phyloP scores from a whole-genome alignment of 176 grass and related monocot species.

The Oryza punctata region DNA sequence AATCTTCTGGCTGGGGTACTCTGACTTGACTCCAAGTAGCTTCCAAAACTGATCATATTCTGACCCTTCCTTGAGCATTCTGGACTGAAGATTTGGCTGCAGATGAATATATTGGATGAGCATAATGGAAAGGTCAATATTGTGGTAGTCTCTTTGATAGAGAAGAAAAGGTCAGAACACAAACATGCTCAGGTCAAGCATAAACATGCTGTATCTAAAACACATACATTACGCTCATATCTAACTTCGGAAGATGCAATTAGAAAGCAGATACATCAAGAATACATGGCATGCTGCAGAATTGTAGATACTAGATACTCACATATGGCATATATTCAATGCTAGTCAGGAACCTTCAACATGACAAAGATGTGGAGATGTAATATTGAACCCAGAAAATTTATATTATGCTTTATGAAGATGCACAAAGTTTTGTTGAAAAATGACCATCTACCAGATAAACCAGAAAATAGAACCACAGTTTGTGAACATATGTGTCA shows the following conservation, averaged over 20 bases:
- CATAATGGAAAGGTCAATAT: slow-evolving; percentile 1
- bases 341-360: neutral
- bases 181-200: slow-evolving; percentile 22
- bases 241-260: slow-evolving; percentile 13
- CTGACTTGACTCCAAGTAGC: slow-evolving; percentile 84
- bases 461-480: slow-evolving; percentile 9
- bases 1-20: slow-evolving; percentile 89
- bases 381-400: slow-evolving; percentile 1
- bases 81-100: slow-evolving; percentile 94
- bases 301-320: neutral
- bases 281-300: slow-evolving; percentile 4
- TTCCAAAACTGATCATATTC: slow-evolving; percentile 98
- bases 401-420: slow-evolving; percentile 22
- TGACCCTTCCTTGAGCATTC: slow-evolving; percentile 93
- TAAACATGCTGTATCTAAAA: slow-evolving; percentile 21
- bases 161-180: neutral
- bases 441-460: slow-evolving; percentile 2
- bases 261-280: slow-evolving; percentile 18
- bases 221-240: slow-evolving; percentile 18
- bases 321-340: neutral
- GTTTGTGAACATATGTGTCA: neutral
- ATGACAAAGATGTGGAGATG: neutral
- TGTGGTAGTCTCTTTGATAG: slow-evolving; percentile 24
- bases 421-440: slow-evolving; percentile 4
- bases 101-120: slow-evolving; percentile 38